These are phyloP conservation scores for Cyberlindnera japonica DNA, from an alignment of 805 yeast genomes.

Conservation along the genomic window DNA sequence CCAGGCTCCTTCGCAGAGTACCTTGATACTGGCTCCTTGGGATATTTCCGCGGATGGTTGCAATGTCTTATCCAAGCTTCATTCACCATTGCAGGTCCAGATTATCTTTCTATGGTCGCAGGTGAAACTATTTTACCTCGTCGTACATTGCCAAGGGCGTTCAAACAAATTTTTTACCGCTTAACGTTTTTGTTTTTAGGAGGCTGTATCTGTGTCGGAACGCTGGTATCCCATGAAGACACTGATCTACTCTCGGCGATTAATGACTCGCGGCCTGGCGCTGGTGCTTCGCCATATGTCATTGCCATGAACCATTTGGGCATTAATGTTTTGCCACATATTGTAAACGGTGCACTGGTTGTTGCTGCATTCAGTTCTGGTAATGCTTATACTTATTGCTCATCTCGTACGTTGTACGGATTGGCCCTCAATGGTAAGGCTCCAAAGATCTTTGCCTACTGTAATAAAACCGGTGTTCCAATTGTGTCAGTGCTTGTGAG, in stretches of 20 bases:
- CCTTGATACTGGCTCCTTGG: slow-evolving; percentile 50
- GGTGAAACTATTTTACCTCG: slow-evolving; percentile 77
- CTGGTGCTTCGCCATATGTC: slow-evolving; percentile 77
- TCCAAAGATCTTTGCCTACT: slow-evolving; percentile 59
- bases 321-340: slow-evolving; percentile 64
- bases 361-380: slow-evolving; percentile 82
- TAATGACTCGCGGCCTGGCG: slow-evolving; percentile 64
- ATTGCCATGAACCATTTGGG: slow-evolving; percentile 73
- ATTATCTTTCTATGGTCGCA: slow-evolving; percentile 79
- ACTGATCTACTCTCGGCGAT: slow-evolving; percentile 55
- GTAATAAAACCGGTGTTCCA: slow-evolving; percentile 70
- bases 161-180: slow-evolving; percentile 68
- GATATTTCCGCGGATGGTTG: slow-evolving; percentile 69
- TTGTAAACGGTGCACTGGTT: slow-evolving; percentile 74
- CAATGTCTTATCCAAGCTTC: slow-evolving; percentile 67
- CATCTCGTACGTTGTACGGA: slow-evolving; percentile 66
- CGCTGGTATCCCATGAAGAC: slow-evolving; percentile 69
- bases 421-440: slow-evolving; percentile 71
- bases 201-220: slow-evolving; percentile 76
- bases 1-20: slow-evolving; percentile 47
- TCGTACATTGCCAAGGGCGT: slow-evolving; percentile 68
- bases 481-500: slow-evolving; percentile 50
- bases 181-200: slow-evolving; percentile 64
- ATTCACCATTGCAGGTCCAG: slow-evolving; percentile 84
- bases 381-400: slow-evolving; percentile 72